Conservation (phyloP, 768 basidiomycete species). For the Tricholoma sp. region DNA sequence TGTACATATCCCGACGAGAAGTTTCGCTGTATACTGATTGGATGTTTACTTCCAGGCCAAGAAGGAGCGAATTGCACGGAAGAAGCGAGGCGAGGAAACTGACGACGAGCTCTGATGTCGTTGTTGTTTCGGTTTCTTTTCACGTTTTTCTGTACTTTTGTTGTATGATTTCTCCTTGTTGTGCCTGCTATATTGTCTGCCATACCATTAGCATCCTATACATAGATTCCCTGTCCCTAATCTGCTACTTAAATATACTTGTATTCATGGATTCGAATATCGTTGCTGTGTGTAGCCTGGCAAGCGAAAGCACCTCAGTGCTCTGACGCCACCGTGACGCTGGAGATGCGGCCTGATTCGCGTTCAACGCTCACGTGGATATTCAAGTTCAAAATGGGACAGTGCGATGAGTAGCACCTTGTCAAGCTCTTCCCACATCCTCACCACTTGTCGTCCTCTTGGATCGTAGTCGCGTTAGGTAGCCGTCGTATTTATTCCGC, state of each 20-base stretch:
- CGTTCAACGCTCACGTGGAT: neutral
- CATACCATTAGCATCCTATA: neutral
- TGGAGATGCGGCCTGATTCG: neutral
- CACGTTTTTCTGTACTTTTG: neutral
- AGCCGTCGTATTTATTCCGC: neutral
- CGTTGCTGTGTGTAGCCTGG: too few species aligned
- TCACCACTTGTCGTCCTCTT: neutral
- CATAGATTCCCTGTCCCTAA: neutral
- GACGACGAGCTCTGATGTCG: slow-evolving; percentile 55
- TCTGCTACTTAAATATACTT: neutral
- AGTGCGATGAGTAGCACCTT: neutral
- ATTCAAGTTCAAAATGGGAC: neutral
- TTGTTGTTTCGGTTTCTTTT: slow-evolving; percentile 5
- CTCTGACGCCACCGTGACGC: neutral
- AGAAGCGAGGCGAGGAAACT: slow-evolving; percentile 82
- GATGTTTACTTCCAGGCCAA: slow-evolving; percentile 40
- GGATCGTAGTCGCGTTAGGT: neutral
- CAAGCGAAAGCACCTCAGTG: too few species aligned
- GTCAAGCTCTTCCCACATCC: neutral
- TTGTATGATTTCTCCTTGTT: neutral
- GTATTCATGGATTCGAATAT: neutral
- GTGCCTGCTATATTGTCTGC: slow-evolving; percentile 1
- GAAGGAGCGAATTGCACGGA: slow-evolving; percentile 94
- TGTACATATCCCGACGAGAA: slow-evolving; percentile 8
- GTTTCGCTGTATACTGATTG: slow-evolving; percentile 7